A percentile compares a stretch with the other conserved stretches of the same genome.
Evolutionary conservation across 129 eudicot genomes (phyloP).

Genomic region (Deinandra increscens): DNA sequence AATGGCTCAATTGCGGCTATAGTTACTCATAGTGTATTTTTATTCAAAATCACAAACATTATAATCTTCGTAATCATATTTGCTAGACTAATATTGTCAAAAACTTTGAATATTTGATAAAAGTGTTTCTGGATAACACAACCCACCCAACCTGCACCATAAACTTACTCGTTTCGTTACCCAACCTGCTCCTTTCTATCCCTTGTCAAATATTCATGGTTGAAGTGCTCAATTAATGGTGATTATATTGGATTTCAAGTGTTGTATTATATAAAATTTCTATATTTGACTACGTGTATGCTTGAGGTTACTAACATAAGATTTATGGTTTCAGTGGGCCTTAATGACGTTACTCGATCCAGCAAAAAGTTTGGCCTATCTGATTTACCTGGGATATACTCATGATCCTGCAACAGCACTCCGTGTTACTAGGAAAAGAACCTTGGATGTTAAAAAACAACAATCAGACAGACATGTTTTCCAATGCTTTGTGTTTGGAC

Average conservation of each 20-base stretch:
- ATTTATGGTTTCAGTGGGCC: constrained; percentile 69
- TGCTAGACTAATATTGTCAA: background rate
- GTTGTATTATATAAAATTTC: background rate
- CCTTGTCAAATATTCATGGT: constrained; percentile 9
- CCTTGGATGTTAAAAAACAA: constrained; percentile 78
- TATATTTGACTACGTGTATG: constrained; percentile 14
- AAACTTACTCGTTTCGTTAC: background rate
- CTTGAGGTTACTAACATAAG: constrained; percentile 5
- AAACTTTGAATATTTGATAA: background rate
- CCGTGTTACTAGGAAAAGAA: constrained; percentile 70
- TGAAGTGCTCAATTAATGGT: background rate
- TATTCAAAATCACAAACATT: too few species aligned
- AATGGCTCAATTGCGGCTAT: background rate
- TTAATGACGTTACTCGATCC: constrained; percentile 87
- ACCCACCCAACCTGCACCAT: background rate
- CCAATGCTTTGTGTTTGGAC: constrained; percentile 89
- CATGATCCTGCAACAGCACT: constrained; percentile 83
- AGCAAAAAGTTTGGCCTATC: constrained; percentile 73
- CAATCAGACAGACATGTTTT: constrained; percentile 83
- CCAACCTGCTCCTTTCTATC: background rate
- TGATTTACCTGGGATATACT: constrained; percentile 76
- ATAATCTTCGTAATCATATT: background rate
- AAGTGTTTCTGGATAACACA: background rate
- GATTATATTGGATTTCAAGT: constrained; percentile 4
- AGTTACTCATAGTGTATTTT: background rate